Evolutionary conservation across 352 stramenopile species (phyloP), one percentile per base, ranked within the genome.

Genomic region (Phytopythium helicoides): DNA sequence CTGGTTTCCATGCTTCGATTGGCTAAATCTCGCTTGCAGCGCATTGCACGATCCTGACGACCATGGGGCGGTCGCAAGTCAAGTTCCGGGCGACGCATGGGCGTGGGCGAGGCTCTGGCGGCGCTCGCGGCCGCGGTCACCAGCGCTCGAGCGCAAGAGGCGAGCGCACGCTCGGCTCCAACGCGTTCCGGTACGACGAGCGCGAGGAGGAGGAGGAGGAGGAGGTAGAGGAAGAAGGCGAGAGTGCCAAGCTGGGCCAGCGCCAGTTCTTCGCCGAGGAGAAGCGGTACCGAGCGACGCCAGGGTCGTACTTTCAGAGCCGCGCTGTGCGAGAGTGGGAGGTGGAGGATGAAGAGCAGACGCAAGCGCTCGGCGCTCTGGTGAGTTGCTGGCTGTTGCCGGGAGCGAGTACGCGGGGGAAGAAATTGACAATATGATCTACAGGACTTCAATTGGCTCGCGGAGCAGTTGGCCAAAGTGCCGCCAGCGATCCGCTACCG

Each of bases 371-470:
- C 19, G 71, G 70, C 52, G 59, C 76, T 45, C 40, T 88, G 65
- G 77, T 86, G 62, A 51, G 45, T 49, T 6, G n/a, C 10, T 21
- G 36, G 10, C 14, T n/a, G n/a, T n/a, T n/a, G 18, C 37, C 6
- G 21, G 19, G 21, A 48, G 18, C 15, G 47, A 34, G 28, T 25
- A 48, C 66, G 38, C 52, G 19, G 7, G 18, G 47, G 10, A 58
- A 9, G 9, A 9, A 3, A 14, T 4, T 26, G 19, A n/a, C 22
- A 9, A 10, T 52, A 11, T 23, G 41, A 21, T 11, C 3, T 47
- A 9, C 47, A 93, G 82, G 78, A 93, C 55, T 81, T 91, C 36
- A 52, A 70, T 19, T 89, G 73, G 75, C 77, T 93, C 41, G 78
- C 68, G 1, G 62, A 69, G 31, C 80, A 91, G 41, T 50, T 93